Base-by-base conservation (phyloP, 2,329 filamentous ascomycete species). In the Colletotrichum cordylinicola region DNA sequence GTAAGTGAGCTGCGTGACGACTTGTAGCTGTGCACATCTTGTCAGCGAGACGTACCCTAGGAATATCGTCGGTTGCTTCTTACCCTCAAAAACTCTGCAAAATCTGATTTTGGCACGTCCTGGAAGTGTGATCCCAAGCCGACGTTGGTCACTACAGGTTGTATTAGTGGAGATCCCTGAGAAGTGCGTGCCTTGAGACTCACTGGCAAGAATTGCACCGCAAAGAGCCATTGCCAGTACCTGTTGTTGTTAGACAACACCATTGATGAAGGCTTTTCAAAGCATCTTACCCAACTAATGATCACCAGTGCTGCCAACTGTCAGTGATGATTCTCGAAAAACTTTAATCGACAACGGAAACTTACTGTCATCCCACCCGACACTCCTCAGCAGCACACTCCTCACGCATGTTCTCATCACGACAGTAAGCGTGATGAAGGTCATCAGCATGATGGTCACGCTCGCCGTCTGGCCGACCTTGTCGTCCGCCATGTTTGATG, bases 281-380 rank as follows among this genome's bases (percentile, higher is more conserved):
- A 27, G n/a, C 10, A 43, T 29, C 35, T 27, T 73, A 77, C 76
- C 70, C 75, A 77, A 60, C 76, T 77, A 10, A 62, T 60, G 27
- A 77, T 61, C 27, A 77, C 74, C 35, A 77, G 56, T 55, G 67
- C 76, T 77, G 70, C 29, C 35, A 10, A 15, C 27, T 15, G 67
- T 77, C 33, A 77, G 70, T 62, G 15, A 16, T 29, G 24, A 35
- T 10, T 31, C 21, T 24, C 21, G 29, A n/a, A 9, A 24, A 64
- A 8, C 16, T 24, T 8, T 27, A 65, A 39, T 24, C 16, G 12
- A 31, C 56, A 29, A 52, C 6, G 8, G n/a, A 6, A 39, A 74
- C 76, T 77, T 21, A 77, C 74, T 67, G 29, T 77, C 76, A 43
- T 77, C 76, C 76, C 76, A 77, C 31, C 74, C 74, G 12, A 77